Base-by-base conservation (phyloP, 1,284 basidiomycete species). In the Kalmanozyma brasiliensis region DNA sequence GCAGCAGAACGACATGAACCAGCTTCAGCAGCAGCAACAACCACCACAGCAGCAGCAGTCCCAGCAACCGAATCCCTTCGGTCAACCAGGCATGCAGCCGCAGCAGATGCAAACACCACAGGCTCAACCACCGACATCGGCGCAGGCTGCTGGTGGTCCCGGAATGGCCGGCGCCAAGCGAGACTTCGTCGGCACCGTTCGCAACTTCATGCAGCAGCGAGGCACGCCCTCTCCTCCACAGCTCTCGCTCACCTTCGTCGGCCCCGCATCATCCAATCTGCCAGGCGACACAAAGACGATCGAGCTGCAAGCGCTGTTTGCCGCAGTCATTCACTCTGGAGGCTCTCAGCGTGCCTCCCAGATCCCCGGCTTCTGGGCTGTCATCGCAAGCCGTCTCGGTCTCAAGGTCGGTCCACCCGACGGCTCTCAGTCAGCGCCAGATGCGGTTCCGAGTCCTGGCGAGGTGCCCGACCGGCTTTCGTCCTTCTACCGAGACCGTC, bases 381-480 rank as follows among this genome's bases (percentile, higher is more conserved):
- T 76, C 20, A 56, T 77, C 11, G 78, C 78, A 0, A 65, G 71
- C 30, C 67, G 73, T 11, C 52, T 80, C 17, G 75, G 74, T 22
- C 64, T 80, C 19, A 76, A 74, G 11, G 73, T 78, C 0, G 73
- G 64, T 0, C 63, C 70, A 20, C 61, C 66, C 13, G 58, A 63
- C 24, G 61, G 59, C 17, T 56, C 60, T 3, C 62, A 73, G 40
- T 53, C 58, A 14, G 51, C 64, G 3, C 63, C 70, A 4, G 64
- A 74, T 26, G 72, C 72, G 4, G 51, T 77, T 8, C 75, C 75
- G 0, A 56, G 48, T 17, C 76, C 74, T 2, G 59, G 60, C 11
- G 74, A 78, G 32, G 74, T 77, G 4, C 73, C 78, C 10, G 74
- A 70, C n/a, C 73, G 75, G 9, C 58, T 80, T 9, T 73, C 73